Base-by-base conservation (phyloP, 1,284 basidiomycete genomes). In the Boletus smithii region DNA sequence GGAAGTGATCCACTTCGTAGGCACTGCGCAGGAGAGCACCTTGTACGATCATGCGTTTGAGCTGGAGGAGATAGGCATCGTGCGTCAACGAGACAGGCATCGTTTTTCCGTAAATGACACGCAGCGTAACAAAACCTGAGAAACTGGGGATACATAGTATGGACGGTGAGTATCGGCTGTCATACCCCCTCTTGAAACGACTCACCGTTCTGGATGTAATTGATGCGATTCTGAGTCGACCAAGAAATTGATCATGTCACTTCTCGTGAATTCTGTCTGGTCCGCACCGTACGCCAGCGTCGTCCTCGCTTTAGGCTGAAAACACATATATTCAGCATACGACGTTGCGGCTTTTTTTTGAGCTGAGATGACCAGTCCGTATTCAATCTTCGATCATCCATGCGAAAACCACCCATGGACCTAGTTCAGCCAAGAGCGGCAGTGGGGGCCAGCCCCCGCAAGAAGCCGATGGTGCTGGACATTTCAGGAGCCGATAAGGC, bases 101-200 rank as follows among this genome's bases (percentile, higher is more conserved):
- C n/a, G n/a, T n/a, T n/a, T 86, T 81, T 1, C 83, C 84, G 52
- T 87, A 87, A 7, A 83, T 79, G 37, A 87, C 70, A 3, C 76
- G 73, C 65, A 87, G 73, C 3, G 84, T 81, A 1, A 85, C 74
- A 0, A 76, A 77, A 0, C 81, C 80, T 0, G 82, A 77, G 54
- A 81, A 87, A 26, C 83, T 85, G 10, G 2, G 10, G 51, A 24
- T 24, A 10, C 32, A 5, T 8, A 24, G 27, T 17, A 6, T 13
- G 9, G 48, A 26, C 1, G 8, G 11, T 45, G 3, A 31, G 35
- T 24, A 42, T 18, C 1, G 26, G 18, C 11, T 23, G 30, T 9
- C 6, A 6, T 24, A 24, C 13, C 18, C 6, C 4, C 1, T 22
- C 5, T n/a, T 17, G 30, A 16, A 36, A 20, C 9, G 2, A 41